Percentiles rank a stretch among this genome's conserved stretches.
Evolutionary conservation across 2,329 filamentous ascomycete species (phyloP).

Genomic region (Epichloe aotearoae): DNA sequence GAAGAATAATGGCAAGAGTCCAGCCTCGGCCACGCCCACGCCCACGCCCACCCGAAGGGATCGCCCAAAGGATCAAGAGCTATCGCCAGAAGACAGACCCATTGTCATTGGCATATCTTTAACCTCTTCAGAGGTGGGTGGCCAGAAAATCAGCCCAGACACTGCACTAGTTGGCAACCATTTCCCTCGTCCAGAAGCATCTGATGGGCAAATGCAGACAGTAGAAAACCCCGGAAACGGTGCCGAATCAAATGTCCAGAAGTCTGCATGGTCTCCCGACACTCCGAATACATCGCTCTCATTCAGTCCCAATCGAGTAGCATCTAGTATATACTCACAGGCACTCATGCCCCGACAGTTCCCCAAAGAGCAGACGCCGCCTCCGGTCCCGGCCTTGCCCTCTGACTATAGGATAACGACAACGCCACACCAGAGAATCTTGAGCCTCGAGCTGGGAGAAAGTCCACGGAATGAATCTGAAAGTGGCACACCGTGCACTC

Average conservation of each 20-base stretch:
- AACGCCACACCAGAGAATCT: conserved; percentile 19
- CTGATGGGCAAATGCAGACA: not conserved
- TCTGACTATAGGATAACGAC: conserved; percentile 23
- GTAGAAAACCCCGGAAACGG: not conserved
- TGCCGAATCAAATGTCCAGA: conserved; percentile 7
- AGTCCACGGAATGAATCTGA: conserved; percentile 33
- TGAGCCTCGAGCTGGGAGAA: conserved; percentile 21
- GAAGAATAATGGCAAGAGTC: conserved; percentile 22
- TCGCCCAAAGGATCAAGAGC: conserved; percentile 25
- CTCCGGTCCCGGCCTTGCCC: conserved; percentile 50
- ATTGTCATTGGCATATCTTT: conserved; percentile 62
- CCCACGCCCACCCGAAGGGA: conserved; percentile 15
- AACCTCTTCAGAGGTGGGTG: conserved; percentile 29
- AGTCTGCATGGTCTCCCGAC: conserved; percentile 48
- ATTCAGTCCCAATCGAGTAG: conserved; percentile 27
- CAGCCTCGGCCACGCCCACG: conserved; percentile 13
- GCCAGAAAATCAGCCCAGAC: conserved; percentile 31
- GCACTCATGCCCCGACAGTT: conserved; percentile 25
- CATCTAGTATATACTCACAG: conserved; percentile 51
- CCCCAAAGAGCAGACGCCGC: conserved; percentile 32
- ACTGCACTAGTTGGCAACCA: conserved; percentile 31
- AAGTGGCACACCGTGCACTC: conserved; percentile 44
- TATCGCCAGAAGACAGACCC: conserved; percentile 56
- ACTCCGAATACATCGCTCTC: conserved; percentile 38
- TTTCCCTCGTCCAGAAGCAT: not conserved